These are phyloP conservation scores for Aureobasidium sp. DNA, from an alignment of 2,329 filamentous ascomycete genomes.

Conservation along the genomic window DNA sequence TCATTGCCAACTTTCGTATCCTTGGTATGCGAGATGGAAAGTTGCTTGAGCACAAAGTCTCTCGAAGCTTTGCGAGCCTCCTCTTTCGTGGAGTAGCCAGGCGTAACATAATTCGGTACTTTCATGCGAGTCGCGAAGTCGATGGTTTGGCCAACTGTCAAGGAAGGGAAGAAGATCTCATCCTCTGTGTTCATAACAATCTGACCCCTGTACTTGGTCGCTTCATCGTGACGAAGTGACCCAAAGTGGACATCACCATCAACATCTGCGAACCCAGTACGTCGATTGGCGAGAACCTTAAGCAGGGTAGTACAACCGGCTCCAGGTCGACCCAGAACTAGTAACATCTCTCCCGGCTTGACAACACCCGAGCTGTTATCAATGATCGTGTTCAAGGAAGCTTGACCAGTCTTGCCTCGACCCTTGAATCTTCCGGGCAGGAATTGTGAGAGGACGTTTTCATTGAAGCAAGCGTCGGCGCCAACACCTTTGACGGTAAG, in stretches of 20 bases:
- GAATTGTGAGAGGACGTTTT: no score
- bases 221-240: neutral
- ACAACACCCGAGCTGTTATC: constrained; percentile 27
- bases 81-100: constrained; percentile 34
- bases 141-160: constrained; percentile 82
- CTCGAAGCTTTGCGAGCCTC: constrained; percentile 61
- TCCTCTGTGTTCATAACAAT: constrained; percentile 82
- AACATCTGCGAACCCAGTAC: constrained; percentile 55
- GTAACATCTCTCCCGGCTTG: constrained; percentile 58
- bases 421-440: no score
- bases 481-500: no score
- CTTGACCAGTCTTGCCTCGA: no score
- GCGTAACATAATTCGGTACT: constrained; percentile 69
- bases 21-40: constrained; percentile 77
- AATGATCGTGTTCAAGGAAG: no score
- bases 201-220: constrained; percentile 66
- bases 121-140: constrained; percentile 79
- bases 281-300: constrained; percentile 64
- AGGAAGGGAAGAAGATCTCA: constrained; percentile 73
- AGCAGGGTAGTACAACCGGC: constrained; percentile 70
- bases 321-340: constrained; percentile 64
- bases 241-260: constrained; percentile 59
- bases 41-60: constrained; percentile 77
- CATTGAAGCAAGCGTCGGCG: no score
- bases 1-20: constrained; percentile 79